Evolutionary conservation across 805 yeast species (phyloP), one percentile per base, ranked within the genome.

Genomic region (Ascoidea tarda): DNA sequence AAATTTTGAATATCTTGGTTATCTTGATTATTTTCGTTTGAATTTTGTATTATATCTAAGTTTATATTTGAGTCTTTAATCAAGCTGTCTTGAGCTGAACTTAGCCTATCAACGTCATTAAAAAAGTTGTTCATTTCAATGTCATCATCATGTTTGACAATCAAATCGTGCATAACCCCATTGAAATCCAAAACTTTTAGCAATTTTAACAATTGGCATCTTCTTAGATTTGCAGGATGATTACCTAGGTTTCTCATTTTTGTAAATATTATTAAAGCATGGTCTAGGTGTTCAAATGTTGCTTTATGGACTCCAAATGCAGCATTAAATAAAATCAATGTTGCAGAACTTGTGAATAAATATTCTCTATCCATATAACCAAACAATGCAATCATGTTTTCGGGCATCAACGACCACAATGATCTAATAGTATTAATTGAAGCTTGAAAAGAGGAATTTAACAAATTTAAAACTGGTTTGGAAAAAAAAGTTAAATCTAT

Each of bases 331-430:
- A 85, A 69, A 14, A 84, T 78, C 49, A 84, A 66, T 0, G 93
- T 84, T 5, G 86, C 84, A 4, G 90, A 80, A 0, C 90, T 78
- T 0, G 89, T 84, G 63, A 84, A 85, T 31, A 85, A 68, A 61
- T 85, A 85, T 60, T 85, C 95, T 59, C 95, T 72, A 62, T 85
- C 95, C 91, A 85, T 84, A 71, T 87, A 85, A 1, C 95, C 93
- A 67, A 85, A 85, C 48, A 84, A 65, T 0, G 95, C 91, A n/a
- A 85, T 82, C 88, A 83, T 82, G 58, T 83, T 84, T 53, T 82
- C 85, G 0, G 85, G 87, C 62, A 82, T 70, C 49, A 85, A 68
- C 0, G 84, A 81, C 91, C 91, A 84, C 3, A 85, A 68, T 0
- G 84, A 78, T 57, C 87, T 71, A 46, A 85, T 78, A 0, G 89